Evolutionary conservation across 1,284 basidiomycete species (phyloP).

Genomic region (Leccinum pachyderme): DNA sequence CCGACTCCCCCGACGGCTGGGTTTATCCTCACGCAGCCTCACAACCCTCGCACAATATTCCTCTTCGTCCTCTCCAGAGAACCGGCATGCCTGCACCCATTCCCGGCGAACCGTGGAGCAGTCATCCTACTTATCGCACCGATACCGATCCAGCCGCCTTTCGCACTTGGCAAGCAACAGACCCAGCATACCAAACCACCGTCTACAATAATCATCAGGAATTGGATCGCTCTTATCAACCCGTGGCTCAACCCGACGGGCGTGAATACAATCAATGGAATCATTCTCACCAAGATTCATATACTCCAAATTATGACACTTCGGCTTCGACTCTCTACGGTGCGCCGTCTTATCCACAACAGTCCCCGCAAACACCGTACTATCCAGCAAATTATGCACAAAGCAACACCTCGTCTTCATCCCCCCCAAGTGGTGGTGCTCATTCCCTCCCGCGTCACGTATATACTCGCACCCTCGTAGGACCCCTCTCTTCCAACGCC

Average conservation of each 20-base stretch:
- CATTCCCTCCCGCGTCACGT: constrained; percentile 56
- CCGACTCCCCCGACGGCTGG: constrained; percentile 48
- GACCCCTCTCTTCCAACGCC: constrained; percentile 81
- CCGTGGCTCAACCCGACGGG: constrained; percentile 30
- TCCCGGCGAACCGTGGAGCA: constrained; percentile 26
- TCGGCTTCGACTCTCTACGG: constrained; percentile 22
- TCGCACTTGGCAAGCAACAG: constrained; percentile 39
- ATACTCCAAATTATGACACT: constrained; percentile 25
- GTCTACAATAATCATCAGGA: constrained; percentile 27
- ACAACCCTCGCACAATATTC: constrained; percentile 46
- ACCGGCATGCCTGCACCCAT: constrained; percentile 25
- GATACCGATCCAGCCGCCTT: constrained; percentile 35
- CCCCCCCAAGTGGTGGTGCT: constrained; percentile 36
- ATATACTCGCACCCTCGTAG: constrained; percentile 85
- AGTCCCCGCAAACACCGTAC: constrained; percentile 29
- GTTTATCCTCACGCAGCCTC: constrained; percentile 46
- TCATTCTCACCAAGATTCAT: constrained; percentile 37
- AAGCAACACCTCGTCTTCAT: constrained; percentile 29
- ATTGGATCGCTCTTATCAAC: constrained; percentile 30
- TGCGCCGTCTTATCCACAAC: constrained; percentile 31
- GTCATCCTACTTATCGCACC: constrained; percentile 26
- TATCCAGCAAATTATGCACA: constrained; percentile 30
- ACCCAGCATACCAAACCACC: constrained; percentile 33
- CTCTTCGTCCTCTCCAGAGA: constrained; percentile 39
- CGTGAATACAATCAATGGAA: constrained; percentile 33